phyloP scores from a whole-genome alignment of 2,329 filamentous ascomycete species.

The Coleophoma crateriformis region DNA sequence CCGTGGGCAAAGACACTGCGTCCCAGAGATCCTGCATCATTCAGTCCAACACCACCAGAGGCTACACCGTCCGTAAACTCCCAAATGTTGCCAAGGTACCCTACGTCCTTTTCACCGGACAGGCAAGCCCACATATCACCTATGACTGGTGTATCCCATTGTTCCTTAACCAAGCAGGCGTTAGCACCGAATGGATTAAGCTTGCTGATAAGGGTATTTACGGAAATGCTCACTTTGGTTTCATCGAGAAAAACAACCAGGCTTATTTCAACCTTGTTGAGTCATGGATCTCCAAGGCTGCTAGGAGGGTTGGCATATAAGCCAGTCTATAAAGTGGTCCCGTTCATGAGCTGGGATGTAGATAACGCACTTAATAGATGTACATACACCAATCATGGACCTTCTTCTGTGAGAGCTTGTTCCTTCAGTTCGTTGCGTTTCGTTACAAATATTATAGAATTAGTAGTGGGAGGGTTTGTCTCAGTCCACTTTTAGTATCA shows the following conservation, averaged over 20 bases:
- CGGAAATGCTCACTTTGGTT: constrained; percentile 18
- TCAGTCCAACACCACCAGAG: constrained; percentile 14
- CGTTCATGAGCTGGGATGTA: no score
- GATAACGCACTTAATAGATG: no score
- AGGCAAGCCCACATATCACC: constrained; percentile 24
- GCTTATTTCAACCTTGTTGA: constrained; percentile 13
- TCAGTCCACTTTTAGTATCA: no score
- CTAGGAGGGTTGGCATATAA: background rate
- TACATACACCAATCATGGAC: no score
- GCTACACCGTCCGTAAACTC: constrained; percentile 9
- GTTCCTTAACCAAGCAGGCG: constrained; percentile 15
- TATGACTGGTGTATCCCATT: constrained; percentile 27
- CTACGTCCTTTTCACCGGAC: constrained; percentile 24
- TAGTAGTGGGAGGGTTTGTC: no score
- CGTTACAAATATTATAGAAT: no score
- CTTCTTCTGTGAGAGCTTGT: no score
- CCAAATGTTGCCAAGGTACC: constrained; percentile 23
- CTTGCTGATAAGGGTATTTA: constrained; percentile 10
- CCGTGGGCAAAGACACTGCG: constrained; percentile 15
- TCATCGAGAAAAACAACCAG: constrained; percentile 15
- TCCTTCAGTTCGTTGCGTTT: no score
- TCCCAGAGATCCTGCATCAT: constrained; percentile 16
- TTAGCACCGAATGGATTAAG: constrained; percentile 16
- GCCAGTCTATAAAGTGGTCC: no score
- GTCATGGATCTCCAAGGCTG: constrained; percentile 11